These are phyloP conservation scores for Penicillium hordei DNA, from an alignment of 2,329 filamentous ascomycete species.

Conservation along the genomic window DNA sequence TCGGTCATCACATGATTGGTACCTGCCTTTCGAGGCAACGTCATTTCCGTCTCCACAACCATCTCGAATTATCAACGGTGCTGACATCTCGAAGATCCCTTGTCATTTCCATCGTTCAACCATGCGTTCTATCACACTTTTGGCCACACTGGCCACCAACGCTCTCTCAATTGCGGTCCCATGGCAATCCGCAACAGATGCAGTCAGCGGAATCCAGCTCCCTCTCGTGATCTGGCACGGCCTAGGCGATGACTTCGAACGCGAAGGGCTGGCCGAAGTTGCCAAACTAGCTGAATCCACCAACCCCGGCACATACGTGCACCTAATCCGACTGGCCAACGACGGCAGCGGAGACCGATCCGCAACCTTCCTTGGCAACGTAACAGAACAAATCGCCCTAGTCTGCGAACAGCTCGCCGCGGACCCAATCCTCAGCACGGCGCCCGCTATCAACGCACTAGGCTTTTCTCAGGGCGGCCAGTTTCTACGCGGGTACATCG, in stretches of 20 bases:
- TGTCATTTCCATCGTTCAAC: slow-evolving; percentile 2
- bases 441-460: slow-evolving; percentile 81
- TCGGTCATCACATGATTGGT: slow-evolving; percentile 17
- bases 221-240: slow-evolving; percentile 96
- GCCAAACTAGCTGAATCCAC: slow-evolving; percentile 68
- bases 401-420: slow-evolving; percentile 76
- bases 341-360: slow-evolving; percentile 69
- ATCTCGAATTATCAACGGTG: slow-evolving; percentile 3
- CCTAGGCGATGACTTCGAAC: slow-evolving; percentile 65
- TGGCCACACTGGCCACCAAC: slow-evolving; percentile 19
- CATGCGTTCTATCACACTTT: slow-evolving; percentile 15
- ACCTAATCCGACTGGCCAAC: slow-evolving; percentile 71
- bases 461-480: slow-evolving; percentile 96
- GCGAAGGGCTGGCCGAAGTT: slow-evolving; percentile 70
- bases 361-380: slow-evolving; percentile 87
- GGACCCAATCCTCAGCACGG: slow-evolving; percentile 77
- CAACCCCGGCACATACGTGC: slow-evolving; percentile 81
- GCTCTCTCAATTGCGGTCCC: slow-evolving; percentile 21
- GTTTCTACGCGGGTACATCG: slow-evolving; percentile 86
- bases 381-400: slow-evolving; percentile 71
- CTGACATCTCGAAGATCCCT: not conserved
- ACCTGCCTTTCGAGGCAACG: not conserved
- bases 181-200: slow-evolving; percentile 19
- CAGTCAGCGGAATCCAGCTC: slow-evolving; percentile 54
- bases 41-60: slow-evolving; percentile 5